Evolutionary conservation across 169 alveolate species (phyloP).

Genomic region (Plasmodium vinckei): DNA sequence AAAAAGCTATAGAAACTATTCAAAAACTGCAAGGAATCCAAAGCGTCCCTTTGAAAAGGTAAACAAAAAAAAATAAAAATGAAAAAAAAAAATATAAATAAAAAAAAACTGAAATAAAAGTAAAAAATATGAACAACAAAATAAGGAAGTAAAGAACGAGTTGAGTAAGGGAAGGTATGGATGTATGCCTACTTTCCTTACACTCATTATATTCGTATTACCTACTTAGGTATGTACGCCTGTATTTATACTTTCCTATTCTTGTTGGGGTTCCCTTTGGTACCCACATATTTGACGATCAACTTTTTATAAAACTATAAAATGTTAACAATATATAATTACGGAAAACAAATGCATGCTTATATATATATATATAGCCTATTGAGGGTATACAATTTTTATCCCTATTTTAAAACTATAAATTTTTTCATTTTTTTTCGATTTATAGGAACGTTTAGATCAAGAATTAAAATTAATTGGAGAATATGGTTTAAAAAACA

Average conservation of each 20-base stretch:
- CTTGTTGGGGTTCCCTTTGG: too few relatives aligned
- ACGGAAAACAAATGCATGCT: too few relatives aligned
- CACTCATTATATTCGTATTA: background rate
- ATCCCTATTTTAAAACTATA: too few relatives aligned
- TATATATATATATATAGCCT: background rate
- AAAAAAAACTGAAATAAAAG: too few relatives aligned
- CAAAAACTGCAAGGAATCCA: slow-evolving; percentile 94
- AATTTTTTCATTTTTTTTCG: slow-evolving; percentile 7
- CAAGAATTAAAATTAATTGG: slow-evolving; percentile 98
- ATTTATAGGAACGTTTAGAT: slow-evolving; percentile 93
- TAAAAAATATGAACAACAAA: too few relatives aligned
- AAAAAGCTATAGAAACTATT: slow-evolving; percentile 89
- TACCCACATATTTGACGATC: too few relatives aligned
- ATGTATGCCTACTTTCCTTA: too few relatives aligned
- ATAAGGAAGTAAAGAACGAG: too few relatives aligned
- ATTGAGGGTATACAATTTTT: background rate
- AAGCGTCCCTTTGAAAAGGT: slow-evolving; percentile 97
- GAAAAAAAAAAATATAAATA: background rate
- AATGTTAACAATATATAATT: too few relatives aligned
- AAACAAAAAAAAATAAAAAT: slow-evolving; percentile 24
- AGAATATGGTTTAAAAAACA: slow-evolving; percentile 98
- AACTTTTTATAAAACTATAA: too few relatives aligned
- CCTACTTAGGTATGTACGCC: background rate
- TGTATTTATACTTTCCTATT: background rate
- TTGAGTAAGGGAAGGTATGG: too few relatives aligned